phyloP scores from a whole-genome alignment of 2,329 filamentous ascomycete species.

The Phoma sp. region DNA sequence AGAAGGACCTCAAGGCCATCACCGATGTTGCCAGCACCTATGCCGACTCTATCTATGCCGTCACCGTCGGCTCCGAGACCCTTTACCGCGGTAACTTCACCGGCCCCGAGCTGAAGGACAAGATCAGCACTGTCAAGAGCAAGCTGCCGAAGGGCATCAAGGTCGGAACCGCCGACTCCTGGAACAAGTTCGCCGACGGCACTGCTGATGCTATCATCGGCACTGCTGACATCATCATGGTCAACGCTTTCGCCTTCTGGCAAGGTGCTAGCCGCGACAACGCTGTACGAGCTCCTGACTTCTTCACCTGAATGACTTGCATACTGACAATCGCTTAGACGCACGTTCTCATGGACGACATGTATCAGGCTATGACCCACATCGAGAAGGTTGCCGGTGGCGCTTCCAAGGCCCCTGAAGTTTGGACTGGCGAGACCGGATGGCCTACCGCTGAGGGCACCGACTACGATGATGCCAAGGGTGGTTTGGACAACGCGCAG shows the following conservation, averaged over 20 bases:
- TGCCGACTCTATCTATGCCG: slow-evolving; percentile 67
- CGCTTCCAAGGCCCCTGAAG: slow-evolving; percentile 59
- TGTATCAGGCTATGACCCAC: slow-evolving; percentile 66
- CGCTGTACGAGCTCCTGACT: neutral
- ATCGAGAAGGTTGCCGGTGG: slow-evolving; percentile 65
- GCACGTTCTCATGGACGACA: slow-evolving; percentile 70
- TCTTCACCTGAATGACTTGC: no score
- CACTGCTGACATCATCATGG: slow-evolving; percentile 66
- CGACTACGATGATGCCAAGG: slow-evolving; percentile 66
- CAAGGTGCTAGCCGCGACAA: slow-evolving; percentile 66
- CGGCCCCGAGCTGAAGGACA: slow-evolving; percentile 62
- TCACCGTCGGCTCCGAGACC: slow-evolving; percentile 74
- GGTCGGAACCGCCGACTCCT: slow-evolving; percentile 72
- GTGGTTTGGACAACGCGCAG: slow-evolving; percentile 64
- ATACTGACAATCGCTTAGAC: slow-evolving; percentile 39
- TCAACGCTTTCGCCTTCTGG: slow-evolving; percentile 77
- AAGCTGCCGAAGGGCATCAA: slow-evolving; percentile 59
- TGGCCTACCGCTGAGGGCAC: slow-evolving; percentile 56
- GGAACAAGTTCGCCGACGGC: slow-evolving; percentile 74
- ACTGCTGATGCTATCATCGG: slow-evolving; percentile 69
- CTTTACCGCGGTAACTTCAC: slow-evolving; percentile 73
- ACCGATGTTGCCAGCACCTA: slow-evolving; percentile 56
- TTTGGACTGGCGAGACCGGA: slow-evolving; percentile 54
- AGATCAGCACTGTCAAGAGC: slow-evolving; percentile 67
- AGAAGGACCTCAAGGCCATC: slow-evolving; percentile 65